A percentile compares a stretch with the other conserved stretches of the same genome.
phyloP scores from a whole-genome alignment of 805 yeast genomes.

The Candida cerambycidarum region DNA sequence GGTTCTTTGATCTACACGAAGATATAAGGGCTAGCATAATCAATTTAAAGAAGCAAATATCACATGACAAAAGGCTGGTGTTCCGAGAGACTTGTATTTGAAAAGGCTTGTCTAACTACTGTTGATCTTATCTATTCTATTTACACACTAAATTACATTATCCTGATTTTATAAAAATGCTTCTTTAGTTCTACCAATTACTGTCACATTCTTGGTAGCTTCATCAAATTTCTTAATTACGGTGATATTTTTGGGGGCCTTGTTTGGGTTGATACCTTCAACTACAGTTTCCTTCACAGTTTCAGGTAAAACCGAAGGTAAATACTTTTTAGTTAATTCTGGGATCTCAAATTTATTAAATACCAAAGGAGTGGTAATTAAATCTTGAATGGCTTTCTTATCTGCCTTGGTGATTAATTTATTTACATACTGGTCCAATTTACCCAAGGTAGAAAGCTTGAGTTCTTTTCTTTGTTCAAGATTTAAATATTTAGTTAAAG shows the following conservation, averaged over 20 bases:
- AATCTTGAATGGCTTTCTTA: constrained; percentile 38
- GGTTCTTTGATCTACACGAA: too few relatives aligned
- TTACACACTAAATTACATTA: constrained; percentile 3
- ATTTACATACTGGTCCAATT: constrained; percentile 23
- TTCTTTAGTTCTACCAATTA: constrained; percentile 52
- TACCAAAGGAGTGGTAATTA: constrained; percentile 44
- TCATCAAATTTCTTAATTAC: constrained; percentile 63
- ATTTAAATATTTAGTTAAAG: constrained; percentile 40
- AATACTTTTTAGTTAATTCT: constrained; percentile 45
- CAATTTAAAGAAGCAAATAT: too few relatives aligned
- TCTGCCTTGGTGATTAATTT: constrained; percentile 34
- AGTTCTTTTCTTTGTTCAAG: constrained; percentile 24
- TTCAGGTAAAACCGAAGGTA: constrained; percentile 59
- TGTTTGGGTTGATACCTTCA: constrained; percentile 34
- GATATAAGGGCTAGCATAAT: too few relatives aligned
- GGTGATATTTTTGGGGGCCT: constrained; percentile 47
- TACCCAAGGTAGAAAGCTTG: constrained; percentile 20
- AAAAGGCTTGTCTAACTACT: too few relatives aligned
- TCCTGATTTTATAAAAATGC: constrained; percentile 34
- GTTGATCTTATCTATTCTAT: constrained; percentile 4
- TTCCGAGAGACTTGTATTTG: too few relatives aligned
- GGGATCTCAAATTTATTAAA: constrained; percentile 38
- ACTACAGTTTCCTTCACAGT: constrained; percentile 42
- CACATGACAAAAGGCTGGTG: too few relatives aligned
- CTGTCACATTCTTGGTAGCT: constrained; percentile 49